phyloP scores from a whole-genome alignment of 148 eudicot species.

The Rhododendron williamsianum region DNA sequence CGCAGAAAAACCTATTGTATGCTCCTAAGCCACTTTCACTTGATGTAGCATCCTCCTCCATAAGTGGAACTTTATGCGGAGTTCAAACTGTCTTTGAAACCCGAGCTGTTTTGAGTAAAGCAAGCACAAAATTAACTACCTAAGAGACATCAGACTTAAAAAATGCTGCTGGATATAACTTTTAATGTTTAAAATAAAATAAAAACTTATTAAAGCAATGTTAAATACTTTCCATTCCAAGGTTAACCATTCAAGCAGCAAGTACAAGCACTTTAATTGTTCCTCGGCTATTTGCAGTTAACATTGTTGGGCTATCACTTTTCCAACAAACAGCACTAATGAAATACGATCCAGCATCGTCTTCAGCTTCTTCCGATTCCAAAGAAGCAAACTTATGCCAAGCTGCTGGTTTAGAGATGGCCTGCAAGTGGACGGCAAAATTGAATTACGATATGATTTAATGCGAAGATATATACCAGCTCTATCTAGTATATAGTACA shows the following conservation, averaged over 20 bases:
- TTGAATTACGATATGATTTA: neutral
- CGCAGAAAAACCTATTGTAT: no score
- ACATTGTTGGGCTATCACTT: constrained; percentile 63
- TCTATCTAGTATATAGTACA: constrained; percentile 22
- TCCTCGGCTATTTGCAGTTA: constrained; percentile 86
- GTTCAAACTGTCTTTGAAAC: no score
- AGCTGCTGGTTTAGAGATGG: constrained; percentile 60
- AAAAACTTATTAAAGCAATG: neutral
- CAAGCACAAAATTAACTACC: no score
- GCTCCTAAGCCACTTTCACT: no score
- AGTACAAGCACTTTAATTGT: constrained; percentile 67
- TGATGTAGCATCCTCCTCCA: no score
- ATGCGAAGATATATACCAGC: constrained; percentile 13
- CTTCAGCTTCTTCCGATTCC: constrained; percentile 35
- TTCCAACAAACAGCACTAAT: constrained; percentile 88
- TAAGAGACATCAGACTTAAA: no score
- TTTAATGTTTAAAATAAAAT: no score
- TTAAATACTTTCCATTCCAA: constrained; percentile 19
- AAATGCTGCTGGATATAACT: neutral
- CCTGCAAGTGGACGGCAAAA: constrained; percentile 39
- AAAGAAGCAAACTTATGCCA: constrained; percentile 50
- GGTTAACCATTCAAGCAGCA: constrained; percentile 37
- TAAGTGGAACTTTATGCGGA: no score
- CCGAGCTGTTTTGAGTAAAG: neutral
- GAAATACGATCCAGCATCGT: constrained; percentile 60